Percentiles rank a stretch among this genome's conserved stretches.
phyloP scores from a whole-genome alignment of 2,329 filamentous ascomycete genomes.

The Magnaporthiopsis incrustans region DNA sequence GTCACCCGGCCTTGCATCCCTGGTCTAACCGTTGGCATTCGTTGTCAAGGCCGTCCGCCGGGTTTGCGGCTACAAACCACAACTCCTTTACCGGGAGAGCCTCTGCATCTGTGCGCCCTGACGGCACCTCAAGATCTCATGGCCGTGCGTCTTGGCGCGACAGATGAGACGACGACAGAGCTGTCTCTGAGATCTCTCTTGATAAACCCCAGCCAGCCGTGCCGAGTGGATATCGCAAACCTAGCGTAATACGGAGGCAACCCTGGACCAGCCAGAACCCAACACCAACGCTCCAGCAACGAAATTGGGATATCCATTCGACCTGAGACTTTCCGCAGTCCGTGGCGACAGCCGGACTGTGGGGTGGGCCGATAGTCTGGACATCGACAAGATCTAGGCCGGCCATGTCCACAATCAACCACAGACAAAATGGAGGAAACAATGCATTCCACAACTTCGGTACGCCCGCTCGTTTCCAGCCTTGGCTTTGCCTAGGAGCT shows the following conservation, averaged over 20 bases:
- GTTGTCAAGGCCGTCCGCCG: neutral
- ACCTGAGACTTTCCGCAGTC: neutral
- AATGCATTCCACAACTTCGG: constrained; percentile 64
- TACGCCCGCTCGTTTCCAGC: constrained; percentile 8
- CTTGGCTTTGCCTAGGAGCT: constrained; percentile 32
- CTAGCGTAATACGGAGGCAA: too few relatives aligned
- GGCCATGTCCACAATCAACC: constrained; percentile 21
- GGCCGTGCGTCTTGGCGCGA: neutral
- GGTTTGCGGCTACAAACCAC: too few relatives aligned
- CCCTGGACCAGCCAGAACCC: neutral
- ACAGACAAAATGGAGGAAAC: constrained; percentile 47
- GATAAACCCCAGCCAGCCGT: too few relatives aligned
- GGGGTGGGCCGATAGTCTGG: neutral
- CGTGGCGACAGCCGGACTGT: neutral
- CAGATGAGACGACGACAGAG: neutral
- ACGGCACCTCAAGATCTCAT: neutral
- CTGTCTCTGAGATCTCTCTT: neutral
- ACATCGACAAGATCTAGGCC: constrained; percentile 18
- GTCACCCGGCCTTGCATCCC: neutral
- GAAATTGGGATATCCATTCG: neutral
- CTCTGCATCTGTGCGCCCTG: neutral
- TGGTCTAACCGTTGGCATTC: neutral
- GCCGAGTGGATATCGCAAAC: neutral
- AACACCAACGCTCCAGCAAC: neutral
- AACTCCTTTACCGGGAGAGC: too few relatives aligned